Percentiles rank a stretch among this genome's conserved stretches.
Conservation (phyloP, 148 eudicot species). For the Cornus suecica region DNA sequence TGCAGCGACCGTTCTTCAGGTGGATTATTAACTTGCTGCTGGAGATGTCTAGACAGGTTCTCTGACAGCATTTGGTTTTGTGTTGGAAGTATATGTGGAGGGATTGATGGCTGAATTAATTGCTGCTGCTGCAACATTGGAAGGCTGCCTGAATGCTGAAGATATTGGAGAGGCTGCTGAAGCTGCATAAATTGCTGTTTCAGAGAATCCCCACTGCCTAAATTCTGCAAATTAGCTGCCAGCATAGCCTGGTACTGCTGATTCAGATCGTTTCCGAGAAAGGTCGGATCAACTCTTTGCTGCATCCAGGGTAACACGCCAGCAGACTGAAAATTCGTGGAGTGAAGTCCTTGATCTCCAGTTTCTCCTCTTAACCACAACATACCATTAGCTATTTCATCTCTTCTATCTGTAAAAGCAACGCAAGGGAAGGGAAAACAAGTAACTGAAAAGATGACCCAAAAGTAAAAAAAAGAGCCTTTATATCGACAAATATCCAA, state of each 20-base stretch:
- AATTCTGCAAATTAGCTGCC: constrained; percentile 65
- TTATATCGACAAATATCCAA: neutral
- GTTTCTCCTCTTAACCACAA: too few relatives aligned
- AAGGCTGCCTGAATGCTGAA: constrained; percentile 59
- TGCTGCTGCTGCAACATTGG: constrained; percentile 59
- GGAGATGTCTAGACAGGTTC: constrained; percentile 33
- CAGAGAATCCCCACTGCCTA: constrained; percentile 55
- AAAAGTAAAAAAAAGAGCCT: neutral
- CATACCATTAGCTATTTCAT: too few relatives aligned
- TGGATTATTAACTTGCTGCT: constrained; percentile 42
- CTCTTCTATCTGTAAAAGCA: neutral
- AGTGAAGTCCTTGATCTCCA: too few relatives aligned
- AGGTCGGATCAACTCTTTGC: constrained; percentile 61
- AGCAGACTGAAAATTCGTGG: constrained; percentile 56
- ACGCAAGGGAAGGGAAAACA: neutral
- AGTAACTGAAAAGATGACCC: neutral
- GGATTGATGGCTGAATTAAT: constrained; percentile 47
- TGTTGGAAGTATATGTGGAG: constrained; percentile 52
- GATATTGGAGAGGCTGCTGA: constrained; percentile 81
- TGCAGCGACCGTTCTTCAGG: constrained; percentile 47
- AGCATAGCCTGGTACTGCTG: constrained; percentile 91
- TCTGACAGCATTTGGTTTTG: constrained; percentile 65
- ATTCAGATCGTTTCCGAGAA: constrained; percentile 51
- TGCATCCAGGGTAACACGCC: constrained; percentile 88
- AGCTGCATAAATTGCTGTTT: constrained; percentile 74